Evolutionary conservation across 352 stramenopile species (phyloP), one percentile per base, ranked within the genome.

Genomic region (Detonula confervacea): DNA sequence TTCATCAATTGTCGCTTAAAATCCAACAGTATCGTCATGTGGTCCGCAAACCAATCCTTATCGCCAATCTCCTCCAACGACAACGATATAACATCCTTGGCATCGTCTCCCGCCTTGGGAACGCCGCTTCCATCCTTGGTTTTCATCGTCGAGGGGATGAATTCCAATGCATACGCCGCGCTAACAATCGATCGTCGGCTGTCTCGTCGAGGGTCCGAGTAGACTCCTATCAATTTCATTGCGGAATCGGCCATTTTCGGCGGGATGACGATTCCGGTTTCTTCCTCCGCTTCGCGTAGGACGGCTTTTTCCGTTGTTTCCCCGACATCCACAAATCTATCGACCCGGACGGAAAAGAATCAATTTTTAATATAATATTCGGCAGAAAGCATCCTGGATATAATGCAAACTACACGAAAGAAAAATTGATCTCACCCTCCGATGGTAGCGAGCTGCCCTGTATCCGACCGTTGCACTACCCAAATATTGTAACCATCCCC

Each of bases 201-300:
- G 55, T 96, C 92, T 44, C 92, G 83, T 8, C 81, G 63, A 37
- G 92, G 90, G 84, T 95, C 90, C 11, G 85, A 91, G 64, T 95
- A 95, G 1, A 95, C 73, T 33, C 91, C 88, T 46, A 93, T 82
- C 18, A 93, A 65, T 69, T 67, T 75, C 59, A 89, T 77, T 80
- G 70, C 24, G 29, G 65, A 73, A 22, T 74, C 67, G 5, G 74
- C 44, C 11, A 74, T 12, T 1, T 77, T 33, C 18, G 42, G n/a
- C 49, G 71, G 60, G 57, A 90, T 80, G n/a, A 70, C 63, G 20
- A 94, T 81, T 39, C 77, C 81, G 60, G 87, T 95, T 83, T 95
- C 90, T 81, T 95, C 90, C 61, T 82, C 52, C 3, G 91, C 60
- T 84, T 95, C 90, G 47, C 90, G 84, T 51, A 73, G 22, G 0